Evolutionary conservation across 2,329 filamentous ascomycete genomes (phyloP), one percentile per base, ranked within the genome.

Genomic region (Zalaria obscura): DNA sequence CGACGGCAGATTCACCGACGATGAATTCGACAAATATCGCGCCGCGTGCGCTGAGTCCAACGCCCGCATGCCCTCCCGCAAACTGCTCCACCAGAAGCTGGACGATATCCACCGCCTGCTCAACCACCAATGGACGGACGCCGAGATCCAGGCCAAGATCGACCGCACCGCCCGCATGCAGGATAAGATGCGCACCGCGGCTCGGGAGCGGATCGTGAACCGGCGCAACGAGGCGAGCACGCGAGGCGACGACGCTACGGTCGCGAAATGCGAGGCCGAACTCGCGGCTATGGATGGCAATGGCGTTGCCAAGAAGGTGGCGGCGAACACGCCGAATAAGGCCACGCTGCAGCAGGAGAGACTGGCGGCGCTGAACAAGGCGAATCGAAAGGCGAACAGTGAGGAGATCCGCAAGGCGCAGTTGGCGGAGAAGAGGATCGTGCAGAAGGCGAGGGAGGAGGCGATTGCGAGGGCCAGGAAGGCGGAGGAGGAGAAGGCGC

Each of bases 381-480:
- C 83, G 55, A 95, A 94, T 61, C 80, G 89, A 47, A 78, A 80
- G 44, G 73, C 80, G 50, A 95, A 95, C 55, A 74, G 76, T n/a
- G 84, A 94, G 57, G 80, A 83, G 38, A 83, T 96, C n/a, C 84
- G 89, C 45, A 83, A 84, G 59, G 89, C 88, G 1, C 83, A 95
- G 57, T 70, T 94, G 42, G 80, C 81, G 50, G 91, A 98, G 64
- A 61, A 63, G 18, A 52, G 57, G 27, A 57, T 60, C 45, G 52
- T 60, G 36, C 50, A 60, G 38, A 48, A 56, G 8, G 59, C 57
- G 5, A 58, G 68, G 68, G 52, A 75, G 74, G 48, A 73, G 73
- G 58, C 70, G 69, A 36, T 76, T 77, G 49, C 71, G 33, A 54
- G 56, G 40, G 51, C 50, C 44, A 61, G 54, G 49, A 53, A 45